phyloP scores from a whole-genome alignment of 345 rosid species.

The Cardamine resedifolia region DNA sequence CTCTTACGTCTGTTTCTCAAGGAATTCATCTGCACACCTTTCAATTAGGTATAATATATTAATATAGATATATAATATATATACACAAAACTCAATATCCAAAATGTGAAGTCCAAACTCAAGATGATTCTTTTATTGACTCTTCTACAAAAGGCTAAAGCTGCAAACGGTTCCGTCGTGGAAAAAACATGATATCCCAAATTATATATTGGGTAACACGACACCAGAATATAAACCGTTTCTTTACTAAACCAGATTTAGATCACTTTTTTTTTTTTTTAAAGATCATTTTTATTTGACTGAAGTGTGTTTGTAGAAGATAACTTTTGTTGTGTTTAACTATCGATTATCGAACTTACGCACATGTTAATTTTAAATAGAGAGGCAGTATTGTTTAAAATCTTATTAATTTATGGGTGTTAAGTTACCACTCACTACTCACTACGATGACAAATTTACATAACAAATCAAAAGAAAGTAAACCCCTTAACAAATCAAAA shows the following conservation, averaged over 20 bases:
- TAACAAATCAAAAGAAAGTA: no score
- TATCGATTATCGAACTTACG: background rate
- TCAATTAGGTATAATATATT: background rate
- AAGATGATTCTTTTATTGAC: background rate
- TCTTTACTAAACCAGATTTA: background rate
- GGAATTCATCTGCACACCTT: background rate
- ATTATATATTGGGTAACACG: background rate
- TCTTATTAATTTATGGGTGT: background rate
- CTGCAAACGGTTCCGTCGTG: no score
- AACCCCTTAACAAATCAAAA: no score
- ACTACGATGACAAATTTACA: background rate
- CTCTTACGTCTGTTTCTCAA: background rate
- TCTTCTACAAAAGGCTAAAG: background rate
- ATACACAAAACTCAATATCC: background rate
- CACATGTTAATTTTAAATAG: background rate
- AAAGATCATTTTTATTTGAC: no score
- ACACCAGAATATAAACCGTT: background rate
- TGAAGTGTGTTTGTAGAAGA: background rate
- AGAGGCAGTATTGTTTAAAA: no score
- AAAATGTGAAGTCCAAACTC: background rate
- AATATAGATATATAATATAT: no score
- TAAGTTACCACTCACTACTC: background rate
- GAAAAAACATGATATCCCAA: no score
- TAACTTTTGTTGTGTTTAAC: background rate
- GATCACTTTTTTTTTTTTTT: background rate